phyloP scores from a whole-genome alignment of 2,329 filamentous ascomycete genomes.

The Hypoxylon sp. region DNA sequence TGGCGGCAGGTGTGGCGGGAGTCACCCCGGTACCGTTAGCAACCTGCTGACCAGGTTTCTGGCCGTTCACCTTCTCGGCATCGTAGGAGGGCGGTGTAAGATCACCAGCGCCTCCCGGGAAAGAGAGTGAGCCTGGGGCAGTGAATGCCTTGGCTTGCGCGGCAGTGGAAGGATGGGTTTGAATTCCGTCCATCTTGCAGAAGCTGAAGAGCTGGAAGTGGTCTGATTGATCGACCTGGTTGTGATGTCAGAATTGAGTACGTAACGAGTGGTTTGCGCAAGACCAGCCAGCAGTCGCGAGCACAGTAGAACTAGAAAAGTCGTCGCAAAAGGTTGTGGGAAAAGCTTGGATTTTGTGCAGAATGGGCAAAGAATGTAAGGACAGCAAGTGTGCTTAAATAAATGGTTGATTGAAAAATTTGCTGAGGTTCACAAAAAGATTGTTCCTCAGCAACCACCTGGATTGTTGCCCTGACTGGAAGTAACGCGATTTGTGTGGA shows the following conservation, averaged over 20 bases:
- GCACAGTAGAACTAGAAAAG: background rate
- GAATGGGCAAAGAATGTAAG: background rate
- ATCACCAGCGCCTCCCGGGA: slow-evolving; percentile 85
- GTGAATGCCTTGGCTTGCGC: slow-evolving; percentile 96
- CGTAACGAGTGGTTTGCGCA: background rate
- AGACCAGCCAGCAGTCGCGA: background rate
- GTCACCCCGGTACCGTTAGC: slow-evolving; percentile 81
- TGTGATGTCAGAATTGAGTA: background rate
- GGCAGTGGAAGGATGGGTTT: slow-evolving; percentile 85
- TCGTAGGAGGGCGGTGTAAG: slow-evolving; percentile 83
- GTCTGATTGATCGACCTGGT: slow-evolving; percentile 24
- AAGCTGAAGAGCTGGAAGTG: slow-evolving; percentile 21
- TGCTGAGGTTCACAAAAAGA: background rate
- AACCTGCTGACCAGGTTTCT: slow-evolving; percentile 65
- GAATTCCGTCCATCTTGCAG: slow-evolving; percentile 49
- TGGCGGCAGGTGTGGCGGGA: slow-evolving; percentile 91
- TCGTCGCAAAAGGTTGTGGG: no score
- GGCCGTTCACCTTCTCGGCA: slow-evolving; percentile 68
- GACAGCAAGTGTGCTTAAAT: background rate
- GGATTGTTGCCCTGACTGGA: background rate
- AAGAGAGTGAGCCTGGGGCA: slow-evolving; percentile 90
- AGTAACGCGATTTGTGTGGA: background rate
- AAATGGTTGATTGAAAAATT: background rate
- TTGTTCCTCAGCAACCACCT: background rate
- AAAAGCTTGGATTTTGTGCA: no score